phyloP scores from a whole-genome alignment of 371 early-diverging fungal species.

The Rhizopus stolonifer region DNA sequence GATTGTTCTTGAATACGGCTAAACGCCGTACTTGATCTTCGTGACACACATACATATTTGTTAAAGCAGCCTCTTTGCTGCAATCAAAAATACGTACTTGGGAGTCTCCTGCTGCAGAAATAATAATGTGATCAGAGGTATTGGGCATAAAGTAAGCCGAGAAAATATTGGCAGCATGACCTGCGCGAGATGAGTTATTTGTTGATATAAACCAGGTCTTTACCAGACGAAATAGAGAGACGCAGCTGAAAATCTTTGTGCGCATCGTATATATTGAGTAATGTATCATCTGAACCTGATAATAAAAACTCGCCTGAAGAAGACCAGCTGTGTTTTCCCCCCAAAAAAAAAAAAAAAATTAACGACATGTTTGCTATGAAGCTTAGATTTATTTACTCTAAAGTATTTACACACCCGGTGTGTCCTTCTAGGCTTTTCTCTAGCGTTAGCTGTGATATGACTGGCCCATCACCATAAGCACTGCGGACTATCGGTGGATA shows the following conservation, averaged over 20 bases:
- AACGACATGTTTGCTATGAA: slow-evolving; percentile 15
- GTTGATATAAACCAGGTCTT: background rate
- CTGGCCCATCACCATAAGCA: slow-evolving; percentile 21
- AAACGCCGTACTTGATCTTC: slow-evolving; percentile 57
- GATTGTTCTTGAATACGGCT: slow-evolving; percentile 45
- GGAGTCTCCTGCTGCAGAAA: slow-evolving; percentile 71
- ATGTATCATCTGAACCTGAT: slow-evolving; percentile 70
- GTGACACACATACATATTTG: slow-evolving; percentile 52
- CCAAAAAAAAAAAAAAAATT: background rate
- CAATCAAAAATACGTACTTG: slow-evolving; percentile 69
- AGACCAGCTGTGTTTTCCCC: slow-evolving; percentile 50
- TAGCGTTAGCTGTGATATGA: slow-evolving; percentile 29
- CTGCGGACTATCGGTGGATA: too few species aligned
- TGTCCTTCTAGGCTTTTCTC: slow-evolving; percentile 59
- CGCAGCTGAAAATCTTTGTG: slow-evolving; percentile 29
- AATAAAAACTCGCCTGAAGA: slow-evolving; percentile 53
- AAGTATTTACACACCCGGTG: slow-evolving; percentile 77
- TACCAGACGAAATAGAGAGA: slow-evolving; percentile 28
- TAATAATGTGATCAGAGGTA: slow-evolving; percentile 59
- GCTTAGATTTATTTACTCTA: slow-evolving; percentile 42
- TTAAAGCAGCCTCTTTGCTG: slow-evolving; percentile 9
- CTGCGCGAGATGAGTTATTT: slow-evolving; percentile 16
- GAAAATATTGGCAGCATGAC: slow-evolving; percentile 78
- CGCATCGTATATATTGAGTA: slow-evolving; percentile 54
- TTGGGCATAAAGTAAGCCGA: slow-evolving; percentile 69